phyloP scores from a whole-genome alignment of 1,284 basidiomycete genomes.

The Dichomitus squalens region DNA sequence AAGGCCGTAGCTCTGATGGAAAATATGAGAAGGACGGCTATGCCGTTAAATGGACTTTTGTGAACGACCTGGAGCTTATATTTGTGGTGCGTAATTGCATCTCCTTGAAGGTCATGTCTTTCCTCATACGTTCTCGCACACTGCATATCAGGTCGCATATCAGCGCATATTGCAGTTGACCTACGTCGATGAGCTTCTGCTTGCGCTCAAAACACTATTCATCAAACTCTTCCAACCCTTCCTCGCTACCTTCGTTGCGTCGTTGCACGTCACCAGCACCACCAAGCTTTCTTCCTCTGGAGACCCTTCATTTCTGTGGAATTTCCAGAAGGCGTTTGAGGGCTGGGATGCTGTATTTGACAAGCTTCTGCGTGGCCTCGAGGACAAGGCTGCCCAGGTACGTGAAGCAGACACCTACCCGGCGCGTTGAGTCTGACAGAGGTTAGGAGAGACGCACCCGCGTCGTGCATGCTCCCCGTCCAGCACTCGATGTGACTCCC shows the following conservation, averaged over 20 bases:
- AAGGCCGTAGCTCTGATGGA: slow-evolving; percentile 75
- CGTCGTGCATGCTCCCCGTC: slow-evolving; percentile 46
- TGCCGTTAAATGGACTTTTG: slow-evolving; percentile 89
- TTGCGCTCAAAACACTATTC: slow-evolving; percentile 81
- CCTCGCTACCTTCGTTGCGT: slow-evolving; percentile 79
- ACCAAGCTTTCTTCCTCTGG: slow-evolving; percentile 41
- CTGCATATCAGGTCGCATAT: slow-evolving; percentile 77
- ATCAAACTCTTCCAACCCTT: slow-evolving; percentile 85
- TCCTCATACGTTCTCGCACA: not conserved
- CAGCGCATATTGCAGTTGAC: slow-evolving; percentile 95
- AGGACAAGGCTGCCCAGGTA: slow-evolving; percentile 75
- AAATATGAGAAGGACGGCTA: slow-evolving; percentile 92
- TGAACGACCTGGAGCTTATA: slow-evolving; percentile 92
- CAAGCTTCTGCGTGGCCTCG: slow-evolving; percentile 72
- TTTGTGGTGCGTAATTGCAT: slow-evolving; percentile 73
- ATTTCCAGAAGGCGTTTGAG: slow-evolving; percentile 72
- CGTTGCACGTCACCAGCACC: slow-evolving; percentile 64
- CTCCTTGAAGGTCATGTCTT: not conserved
- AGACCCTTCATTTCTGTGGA: slow-evolving; percentile 52
- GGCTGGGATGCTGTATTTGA: slow-evolving; percentile 87
- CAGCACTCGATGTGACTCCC: slow-evolving; percentile 45
- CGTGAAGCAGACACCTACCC: slow-evolving; percentile 15
- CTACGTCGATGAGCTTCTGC: slow-evolving; percentile 89
- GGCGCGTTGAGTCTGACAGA: not conserved
- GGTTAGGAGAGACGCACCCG: slow-evolving; percentile 70